A percentile compares a stretch with the other conserved stretches of the same genome.
phyloP scores from a whole-genome alignment of 768 basidiomycete species.

The Paxillus ammoniavirescens region DNA sequence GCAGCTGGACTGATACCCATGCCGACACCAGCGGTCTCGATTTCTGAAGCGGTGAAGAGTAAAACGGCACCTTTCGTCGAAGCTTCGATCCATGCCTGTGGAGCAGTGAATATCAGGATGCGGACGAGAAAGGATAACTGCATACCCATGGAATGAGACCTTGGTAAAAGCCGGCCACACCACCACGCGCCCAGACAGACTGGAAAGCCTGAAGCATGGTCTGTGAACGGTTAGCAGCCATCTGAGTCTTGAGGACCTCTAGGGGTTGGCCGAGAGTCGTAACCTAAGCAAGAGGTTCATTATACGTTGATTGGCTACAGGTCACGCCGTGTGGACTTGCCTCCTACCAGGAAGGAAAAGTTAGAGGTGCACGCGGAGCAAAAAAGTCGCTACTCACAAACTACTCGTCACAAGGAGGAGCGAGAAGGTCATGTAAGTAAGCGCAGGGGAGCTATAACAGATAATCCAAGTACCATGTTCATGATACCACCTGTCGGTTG shows the following conservation, averaged over 20 bases:
- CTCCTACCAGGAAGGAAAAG: constrained; percentile 50
- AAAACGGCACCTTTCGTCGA: constrained; percentile 97
- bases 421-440: constrained; percentile 6
- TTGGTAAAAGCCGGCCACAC: constrained; percentile 89
- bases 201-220: constrained; percentile 83
- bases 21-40: constrained; percentile 64
- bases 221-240: constrained; percentile 96
- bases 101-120: not conserved
- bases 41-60: constrained; percentile 93
- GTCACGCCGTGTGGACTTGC: constrained; percentile 43
- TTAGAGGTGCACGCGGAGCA: constrained; percentile 6
- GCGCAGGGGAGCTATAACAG: constrained; percentile 19
- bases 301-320: not conserved
- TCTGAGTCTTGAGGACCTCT: constrained; percentile 98
- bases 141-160: constrained; percentile 98
- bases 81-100: constrained; percentile 97
- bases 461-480: constrained; percentile 82
- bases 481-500: constrained; percentile 78
- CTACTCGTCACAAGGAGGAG: constrained; percentile 24
- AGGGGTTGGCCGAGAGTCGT: constrained; percentile 97
- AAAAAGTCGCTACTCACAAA: constrained; percentile 39
- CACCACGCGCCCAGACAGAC: constrained; percentile 91
- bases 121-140: not conserved
- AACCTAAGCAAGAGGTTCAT: constrained; percentile 52
- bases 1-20: constrained; percentile 77